These are phyloP conservation scores for Ascocoryne sarcoides DNA, from an alignment of 2,329 filamentous ascomycete species.

Conservation along the genomic window DNA sequence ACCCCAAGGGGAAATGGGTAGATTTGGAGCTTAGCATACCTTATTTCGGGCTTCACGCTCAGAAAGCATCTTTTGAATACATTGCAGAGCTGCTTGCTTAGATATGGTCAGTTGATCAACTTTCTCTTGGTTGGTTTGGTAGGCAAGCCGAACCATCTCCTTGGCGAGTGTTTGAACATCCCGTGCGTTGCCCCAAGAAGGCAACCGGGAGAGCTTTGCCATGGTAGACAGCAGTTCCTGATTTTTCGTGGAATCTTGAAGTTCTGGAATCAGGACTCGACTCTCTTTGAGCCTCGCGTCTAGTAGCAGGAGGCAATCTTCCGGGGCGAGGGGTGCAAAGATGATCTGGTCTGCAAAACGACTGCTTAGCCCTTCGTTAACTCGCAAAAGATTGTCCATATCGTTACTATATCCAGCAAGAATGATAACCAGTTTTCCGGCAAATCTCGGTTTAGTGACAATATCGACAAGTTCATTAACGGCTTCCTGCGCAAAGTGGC, in stretches of 20 bases:
- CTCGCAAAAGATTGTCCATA: conserved; percentile 42
- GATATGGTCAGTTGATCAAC: conserved; percentile 15
- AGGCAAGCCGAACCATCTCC: conserved; percentile 31
- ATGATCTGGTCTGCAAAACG: conserved; percentile 44
- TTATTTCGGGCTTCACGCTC: conserved; percentile 13
- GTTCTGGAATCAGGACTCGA: conserved; percentile 17
- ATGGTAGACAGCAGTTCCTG: conserved; percentile 26
- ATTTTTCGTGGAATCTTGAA: conserved; percentile 23
- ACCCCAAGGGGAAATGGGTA: too few relatives aligned
- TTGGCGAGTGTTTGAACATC: conserved; percentile 42
- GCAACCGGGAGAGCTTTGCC: conserved; percentile 30
- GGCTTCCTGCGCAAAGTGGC: conserved; percentile 50
- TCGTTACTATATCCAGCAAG: conserved; percentile 48
- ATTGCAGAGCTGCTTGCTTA: conserved; percentile 11
- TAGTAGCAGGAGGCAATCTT: conserved; percentile 33
- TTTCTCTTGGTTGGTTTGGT: conserved; percentile 12
- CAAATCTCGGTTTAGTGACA: conserved; percentile 38
- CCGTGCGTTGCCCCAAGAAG: conserved; percentile 43
- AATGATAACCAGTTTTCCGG: conserved; percentile 44
- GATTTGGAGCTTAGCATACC: too few relatives aligned
- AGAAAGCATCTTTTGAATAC: conserved; percentile 20
- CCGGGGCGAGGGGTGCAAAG: conserved; percentile 32
- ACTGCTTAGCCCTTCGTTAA: conserved; percentile 44
- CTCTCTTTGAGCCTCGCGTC: conserved; percentile 27
- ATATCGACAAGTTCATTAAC: conserved; percentile 58